These are phyloP conservation scores for Pseudogymnoascus sp. DNA, from an alignment of 2,329 filamentous ascomycete genomes.

Conservation along the genomic window DNA sequence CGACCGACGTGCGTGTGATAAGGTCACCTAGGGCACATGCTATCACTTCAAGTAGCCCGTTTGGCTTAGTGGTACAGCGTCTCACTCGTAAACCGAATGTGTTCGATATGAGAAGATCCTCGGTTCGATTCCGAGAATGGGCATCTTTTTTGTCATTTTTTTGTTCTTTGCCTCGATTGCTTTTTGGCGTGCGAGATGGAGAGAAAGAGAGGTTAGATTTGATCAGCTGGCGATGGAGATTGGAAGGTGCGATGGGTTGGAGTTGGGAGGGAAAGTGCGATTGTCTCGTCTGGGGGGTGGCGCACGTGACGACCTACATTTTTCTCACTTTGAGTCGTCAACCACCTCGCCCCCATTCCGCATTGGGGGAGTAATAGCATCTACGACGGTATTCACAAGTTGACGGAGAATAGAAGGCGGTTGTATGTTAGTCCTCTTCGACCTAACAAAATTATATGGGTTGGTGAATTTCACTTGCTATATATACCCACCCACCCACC, in stretches of 20 bases:
- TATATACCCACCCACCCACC: too few relatives aligned
- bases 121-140: slow-evolving; percentile 20
- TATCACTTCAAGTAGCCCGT: slow-evolving; percentile 12
- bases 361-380: too few relatives aligned
- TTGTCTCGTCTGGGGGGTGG: background rate
- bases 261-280: background rate
- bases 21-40: background rate
- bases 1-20: background rate
- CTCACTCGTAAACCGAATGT: slow-evolving; percentile 13
- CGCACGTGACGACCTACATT: background rate
- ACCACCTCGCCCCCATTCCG: too few relatives aligned
- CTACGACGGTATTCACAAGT: too few relatives aligned
- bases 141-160: slow-evolving; percentile 10
- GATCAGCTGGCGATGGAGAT: background rate
- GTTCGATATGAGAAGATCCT: slow-evolving; percentile 17
- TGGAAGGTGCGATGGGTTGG: background rate
- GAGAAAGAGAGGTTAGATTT: background rate
- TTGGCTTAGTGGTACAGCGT: slow-evolving; percentile 16
- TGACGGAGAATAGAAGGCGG: too few relatives aligned
- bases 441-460: too few relatives aligned
- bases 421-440: too few relatives aligned
- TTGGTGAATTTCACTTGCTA: too few relatives aligned
- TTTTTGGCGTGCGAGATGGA: too few relatives aligned
- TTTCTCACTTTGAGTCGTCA: background rate
- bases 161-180: background rate